Conservation (phyloP, 805 yeast species). For the Candida peoriensis region DNA sequence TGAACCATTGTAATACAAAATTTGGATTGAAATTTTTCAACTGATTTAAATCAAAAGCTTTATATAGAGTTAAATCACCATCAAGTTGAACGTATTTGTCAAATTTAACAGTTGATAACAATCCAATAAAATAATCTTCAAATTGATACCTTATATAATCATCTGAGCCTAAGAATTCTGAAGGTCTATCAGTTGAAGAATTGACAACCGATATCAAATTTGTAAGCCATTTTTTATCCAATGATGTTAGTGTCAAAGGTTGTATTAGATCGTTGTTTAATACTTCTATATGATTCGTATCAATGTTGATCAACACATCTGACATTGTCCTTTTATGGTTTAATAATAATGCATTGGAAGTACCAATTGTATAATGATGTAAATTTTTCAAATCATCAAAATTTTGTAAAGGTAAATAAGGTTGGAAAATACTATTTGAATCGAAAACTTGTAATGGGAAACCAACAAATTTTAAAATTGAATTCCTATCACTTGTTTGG, state of each 20-base stretch:
- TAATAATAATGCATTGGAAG: conserved; percentile 77
- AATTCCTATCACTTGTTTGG: conserved; percentile 70
- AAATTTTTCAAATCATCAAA: conserved; percentile 65
- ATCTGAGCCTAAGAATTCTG: conserved; percentile 64
- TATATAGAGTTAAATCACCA: conserved; percentile 22
- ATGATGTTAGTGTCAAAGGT: conserved; percentile 41
- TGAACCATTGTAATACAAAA: conserved; percentile 50
- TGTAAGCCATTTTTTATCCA: conserved; percentile 76
- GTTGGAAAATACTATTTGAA: conserved; percentile 82
- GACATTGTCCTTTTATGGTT: conserved; percentile 57
- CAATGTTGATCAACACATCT: conserved; percentile 72
- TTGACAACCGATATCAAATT: conserved; percentile 40
- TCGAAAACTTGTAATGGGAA: conserved; percentile 84
- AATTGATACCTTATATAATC: conserved; percentile 84
- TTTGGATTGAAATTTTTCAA: conserved; percentile 36
- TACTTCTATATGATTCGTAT: conserved; percentile 42
- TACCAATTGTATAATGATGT: conserved; percentile 70
- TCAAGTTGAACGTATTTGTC: conserved; percentile 45
- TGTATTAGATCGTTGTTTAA: conserved; percentile 38
- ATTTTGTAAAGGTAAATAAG: conserved; percentile 93
- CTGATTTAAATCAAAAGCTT: conserved; percentile 26
- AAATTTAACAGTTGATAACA: conserved; percentile 69
- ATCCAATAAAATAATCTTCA: conserved; percentile 82
- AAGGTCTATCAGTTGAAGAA: conserved; percentile 28
- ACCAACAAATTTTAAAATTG: conserved; percentile 77